These are phyloP conservation scores for Antrodiella citrinella DNA, from an alignment of 768 basidiomycete species.

Conservation along the genomic window DNA sequence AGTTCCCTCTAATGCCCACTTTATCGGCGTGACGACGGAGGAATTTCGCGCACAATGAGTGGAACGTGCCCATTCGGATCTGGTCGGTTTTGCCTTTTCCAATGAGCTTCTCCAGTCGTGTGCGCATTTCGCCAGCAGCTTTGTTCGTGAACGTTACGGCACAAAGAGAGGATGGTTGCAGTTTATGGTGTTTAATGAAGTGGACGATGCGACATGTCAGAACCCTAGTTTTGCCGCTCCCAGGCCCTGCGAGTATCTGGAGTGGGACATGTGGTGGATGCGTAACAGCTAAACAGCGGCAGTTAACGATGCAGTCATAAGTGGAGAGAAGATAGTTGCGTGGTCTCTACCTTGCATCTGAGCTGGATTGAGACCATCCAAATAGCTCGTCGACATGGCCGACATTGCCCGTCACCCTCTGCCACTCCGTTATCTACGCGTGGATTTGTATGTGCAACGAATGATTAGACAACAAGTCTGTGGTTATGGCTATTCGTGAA, in stretches of 20 bases:
- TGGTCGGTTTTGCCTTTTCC: conserved; percentile 47
- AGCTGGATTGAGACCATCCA: background rate
- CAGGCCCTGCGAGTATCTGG: conserved; percentile 78
- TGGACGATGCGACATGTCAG: conserved; percentile 63
- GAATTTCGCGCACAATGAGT: conserved; percentile 66
- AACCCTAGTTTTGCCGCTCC: conserved; percentile 70
- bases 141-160: conserved; percentile 89
- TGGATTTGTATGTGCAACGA: no score
- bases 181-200: conserved; percentile 43
- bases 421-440: background rate
- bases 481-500: no score
- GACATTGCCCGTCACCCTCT: background rate
- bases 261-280: conserved; percentile 54
- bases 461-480: no score
- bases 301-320: no score
- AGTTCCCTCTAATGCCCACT: conserved; percentile 61
- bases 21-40: conserved; percentile 54
- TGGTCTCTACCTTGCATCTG: background rate
- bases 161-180: conserved; percentile 54
- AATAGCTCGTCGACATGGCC: background rate
- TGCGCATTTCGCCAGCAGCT: conserved; percentile 81
- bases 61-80: conserved; percentile 71
- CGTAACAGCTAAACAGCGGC: conserved; percentile 54
- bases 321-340: no score
- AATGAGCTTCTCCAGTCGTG: conserved; percentile 57